Conservation (phyloP, 768 basidiomycete genomes). For the Phylloporus sp. region DNA sequence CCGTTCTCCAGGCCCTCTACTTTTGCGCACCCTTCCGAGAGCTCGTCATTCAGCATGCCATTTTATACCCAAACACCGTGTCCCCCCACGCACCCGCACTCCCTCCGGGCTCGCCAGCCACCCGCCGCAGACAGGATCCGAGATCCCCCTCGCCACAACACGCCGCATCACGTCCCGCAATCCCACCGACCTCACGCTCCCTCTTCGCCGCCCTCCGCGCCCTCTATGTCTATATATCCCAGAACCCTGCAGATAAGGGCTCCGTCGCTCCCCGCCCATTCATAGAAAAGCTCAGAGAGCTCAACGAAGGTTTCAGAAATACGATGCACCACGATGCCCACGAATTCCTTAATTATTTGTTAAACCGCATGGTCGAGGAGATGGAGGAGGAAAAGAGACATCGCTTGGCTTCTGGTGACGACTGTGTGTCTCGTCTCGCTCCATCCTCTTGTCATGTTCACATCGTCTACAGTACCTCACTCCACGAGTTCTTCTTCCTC, state of each 20-base stretch:
- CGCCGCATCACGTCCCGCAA: constrained; percentile 32
- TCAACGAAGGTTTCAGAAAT: constrained; percentile 87
- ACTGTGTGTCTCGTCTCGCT: constrained; percentile 49
- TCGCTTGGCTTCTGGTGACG: constrained; percentile 48
- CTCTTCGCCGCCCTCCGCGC: constrained; percentile 92
- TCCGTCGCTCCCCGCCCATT: constrained; percentile 87
- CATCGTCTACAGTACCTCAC: constrained; percentile 45
- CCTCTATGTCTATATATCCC: constrained; percentile 81
- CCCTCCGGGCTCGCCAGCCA: constrained; percentile 28
- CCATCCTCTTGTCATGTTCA: constrained; percentile 6
- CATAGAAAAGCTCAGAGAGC: constrained; percentile 88
- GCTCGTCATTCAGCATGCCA: constrained; percentile 70
- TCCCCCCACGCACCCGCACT: constrained; percentile 31
- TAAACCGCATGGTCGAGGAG: constrained; percentile 93
- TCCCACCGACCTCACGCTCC: constrained; percentile 61
- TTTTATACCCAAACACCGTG: constrained; percentile 39
- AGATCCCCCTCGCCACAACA: constrained; percentile 35
- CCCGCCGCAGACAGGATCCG: constrained; percentile 58
- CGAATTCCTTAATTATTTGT: constrained; percentile 92
- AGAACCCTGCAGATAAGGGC: constrained; percentile 74
- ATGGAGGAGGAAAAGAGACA: constrained; percentile 68
- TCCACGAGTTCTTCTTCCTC: constrained; percentile 57
- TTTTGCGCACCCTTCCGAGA: constrained; percentile 93
- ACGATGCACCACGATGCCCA: constrained; percentile 98
- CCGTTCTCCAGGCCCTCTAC: constrained; percentile 96